Base-by-base conservation (phyloP, 345 rosid species). In the Bruguiera gymnorhiza region DNA sequence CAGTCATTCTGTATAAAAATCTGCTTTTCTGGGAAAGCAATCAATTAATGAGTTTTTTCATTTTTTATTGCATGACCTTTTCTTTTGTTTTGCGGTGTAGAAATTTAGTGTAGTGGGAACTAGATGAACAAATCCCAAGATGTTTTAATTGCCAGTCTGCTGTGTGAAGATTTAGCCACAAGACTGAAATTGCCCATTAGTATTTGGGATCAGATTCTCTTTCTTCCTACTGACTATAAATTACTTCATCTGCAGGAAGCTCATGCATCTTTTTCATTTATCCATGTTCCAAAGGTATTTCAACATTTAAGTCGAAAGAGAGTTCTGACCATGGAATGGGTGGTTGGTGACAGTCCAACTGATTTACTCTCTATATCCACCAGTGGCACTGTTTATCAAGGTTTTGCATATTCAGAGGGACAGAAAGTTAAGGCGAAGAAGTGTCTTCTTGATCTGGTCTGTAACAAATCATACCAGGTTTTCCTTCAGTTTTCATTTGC, bases 281-380 rank as follows among this genome's bases (percentile, higher is more conserved):
- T 93, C 39, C 73, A 75, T 39, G 86, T 85, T 74, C 98, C 98
- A 67, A 91, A 88, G 79, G 82, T 93, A 65, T 83, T 75, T 72
- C 74, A 66, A 56, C 77, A 88, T 81, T 79, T 93, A 74, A 85
- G 80, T 48, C 71, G 90, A 58, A 93, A 89, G 86, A 85, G 94
- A 81, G 91, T 91, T 78, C 81, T 91, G 83, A 93, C 98, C 20
- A 88, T 93, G 98, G 98, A 93, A 78, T 93, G 98, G 98, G 88
- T 93, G 65, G 89, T 48, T 75, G 98, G 98, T 53, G 97, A 91
- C 68, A 91, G 92, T 79, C 87, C 97, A 67, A 88, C 86, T 26
- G 89, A 85, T 83, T 79, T 93, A 70, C 65, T 84, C 64, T 60
- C 89, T 46, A 21, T 81, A 68, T 75, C 94, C 63, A 64, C 80